A percentile compares a stretch with the other conserved stretches of the same genome.
Evolutionary conservation across 169 alveolate species (phyloP).

Genomic region (Plasmodium malariae): DNA sequence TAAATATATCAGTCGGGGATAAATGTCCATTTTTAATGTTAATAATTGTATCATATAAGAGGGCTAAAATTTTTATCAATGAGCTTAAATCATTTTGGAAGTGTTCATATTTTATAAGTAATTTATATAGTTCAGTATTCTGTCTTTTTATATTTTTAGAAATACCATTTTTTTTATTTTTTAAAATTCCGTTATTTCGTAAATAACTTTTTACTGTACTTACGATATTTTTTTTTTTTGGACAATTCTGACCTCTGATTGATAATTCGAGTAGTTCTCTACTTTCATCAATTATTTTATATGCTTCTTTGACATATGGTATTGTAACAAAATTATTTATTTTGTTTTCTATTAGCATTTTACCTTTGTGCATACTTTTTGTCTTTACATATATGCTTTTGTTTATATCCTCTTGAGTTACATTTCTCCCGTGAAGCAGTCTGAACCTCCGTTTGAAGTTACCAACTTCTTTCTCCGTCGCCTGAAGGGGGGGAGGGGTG

Average conservation of each 20-base stretch:
- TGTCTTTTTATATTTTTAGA: neutral
- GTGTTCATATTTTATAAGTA: neutral
- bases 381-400: constrained; percentile 2
- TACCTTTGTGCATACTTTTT: neutral
- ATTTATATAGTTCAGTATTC: neutral
- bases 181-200: neutral
- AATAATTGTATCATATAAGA: neutral
- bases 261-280: neutral
- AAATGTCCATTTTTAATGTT: neutral
- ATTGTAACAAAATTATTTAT: constrained; percentile 21
- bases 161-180: neutral
- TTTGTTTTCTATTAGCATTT: constrained; percentile 31
- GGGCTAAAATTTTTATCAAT: constrained; percentile 1
- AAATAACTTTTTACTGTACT: neutral
- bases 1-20: neutral
- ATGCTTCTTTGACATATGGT: neutral
- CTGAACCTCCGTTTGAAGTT: constrained; percentile 38
- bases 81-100: constrained; percentile 17
- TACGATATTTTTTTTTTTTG: constrained; percentile 3
- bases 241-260: neutral
- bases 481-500: neutral
- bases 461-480: constrained; percentile 19
- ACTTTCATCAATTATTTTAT: constrained; percentile 26
- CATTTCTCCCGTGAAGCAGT: constrained; percentile 20
- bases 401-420: constrained; percentile 14